Conservation (phyloP, 257 asterid genomes). For the Nicotiana tabacum region DNA sequence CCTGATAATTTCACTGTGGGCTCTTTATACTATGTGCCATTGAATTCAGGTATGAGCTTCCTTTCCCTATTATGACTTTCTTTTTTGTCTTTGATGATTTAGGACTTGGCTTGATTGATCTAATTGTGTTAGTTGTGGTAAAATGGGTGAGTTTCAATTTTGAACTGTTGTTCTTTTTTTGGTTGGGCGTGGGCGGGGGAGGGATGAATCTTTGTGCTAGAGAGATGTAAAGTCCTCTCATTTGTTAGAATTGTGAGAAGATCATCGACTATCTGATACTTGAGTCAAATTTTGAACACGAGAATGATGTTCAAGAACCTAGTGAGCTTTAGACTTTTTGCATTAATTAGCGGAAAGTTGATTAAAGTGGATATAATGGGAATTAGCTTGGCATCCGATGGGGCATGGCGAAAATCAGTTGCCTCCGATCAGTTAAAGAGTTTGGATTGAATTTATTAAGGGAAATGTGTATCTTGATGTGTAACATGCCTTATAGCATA, state of each 20-base stretch:
- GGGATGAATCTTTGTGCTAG: background rate
- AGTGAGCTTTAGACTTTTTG: background rate
- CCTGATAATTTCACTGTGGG: conserved; percentile 90
- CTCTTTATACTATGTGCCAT: conserved; percentile 67
- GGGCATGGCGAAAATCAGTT: background rate
- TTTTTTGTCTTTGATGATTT: background rate
- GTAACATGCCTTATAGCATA: background rate
- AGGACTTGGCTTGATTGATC: background rate
- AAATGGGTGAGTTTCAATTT: conserved; percentile 7
- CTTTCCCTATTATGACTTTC: background rate
- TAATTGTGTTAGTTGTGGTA: conserved; percentile 1
- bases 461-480: background rate
- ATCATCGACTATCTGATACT: background rate
- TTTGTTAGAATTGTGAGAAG: background rate
- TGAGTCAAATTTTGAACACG: background rate
- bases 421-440: background rate
- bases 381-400: background rate
- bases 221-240: background rate
- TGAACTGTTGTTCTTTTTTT: conserved; percentile 13
- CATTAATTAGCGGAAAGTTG: background rate
- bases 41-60: conserved; percentile 62
- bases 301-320: background rate
- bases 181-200: background rate
- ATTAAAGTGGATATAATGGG: background rate
- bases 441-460: background rate